phyloP scores from a whole-genome alignment of 140 eudicot species.

The Senecio squalidus region DNA sequence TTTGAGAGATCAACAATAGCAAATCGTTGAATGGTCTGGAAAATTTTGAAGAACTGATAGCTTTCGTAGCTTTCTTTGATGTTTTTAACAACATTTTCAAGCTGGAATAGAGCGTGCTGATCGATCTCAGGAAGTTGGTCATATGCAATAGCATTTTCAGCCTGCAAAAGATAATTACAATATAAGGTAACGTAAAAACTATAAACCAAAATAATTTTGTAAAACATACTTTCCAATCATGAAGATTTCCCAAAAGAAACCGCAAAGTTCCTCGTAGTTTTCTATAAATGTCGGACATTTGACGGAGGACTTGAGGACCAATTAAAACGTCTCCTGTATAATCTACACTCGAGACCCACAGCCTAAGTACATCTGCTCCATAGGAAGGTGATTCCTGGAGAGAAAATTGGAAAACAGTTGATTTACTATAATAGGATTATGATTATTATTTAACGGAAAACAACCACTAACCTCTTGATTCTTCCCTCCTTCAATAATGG shows the following conservation, averaged over 20 bases:
- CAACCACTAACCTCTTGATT: slow-evolving; percentile 55
- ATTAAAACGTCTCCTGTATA: slow-evolving; percentile 86
- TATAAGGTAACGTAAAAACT: neutral
- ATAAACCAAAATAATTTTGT: neutral
- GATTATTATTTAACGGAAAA: neutral
- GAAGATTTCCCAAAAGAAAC: slow-evolving; percentile 88
- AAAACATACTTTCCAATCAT: slow-evolving; percentile 86
- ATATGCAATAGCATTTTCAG: slow-evolving; percentile 62
- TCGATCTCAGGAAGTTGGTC: slow-evolving; percentile 79
- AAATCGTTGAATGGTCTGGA: slow-evolving; percentile 89
- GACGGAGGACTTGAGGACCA: slow-evolving; percentile 88
- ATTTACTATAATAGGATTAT: neutral
- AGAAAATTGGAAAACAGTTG: neutral
- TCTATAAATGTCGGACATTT: slow-evolving; percentile 82
- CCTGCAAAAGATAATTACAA: slow-evolving; percentile 41
- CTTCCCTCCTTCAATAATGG: slow-evolving; percentile 90
- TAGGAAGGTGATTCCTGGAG: slow-evolving; percentile 65
- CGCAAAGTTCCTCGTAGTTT: slow-evolving; percentile 92
- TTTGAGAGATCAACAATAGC: slow-evolving; percentile 95
- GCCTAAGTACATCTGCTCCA: slow-evolving; percentile 96
- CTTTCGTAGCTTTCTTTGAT: slow-evolving; percentile 78
- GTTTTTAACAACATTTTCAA: slow-evolving; percentile 70
- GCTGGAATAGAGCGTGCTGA: slow-evolving; percentile 87
- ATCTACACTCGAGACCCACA: slow-evolving; percentile 99
- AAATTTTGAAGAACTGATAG: slow-evolving; percentile 90